Evolutionary conservation across 2,329 filamentous ascomycete genomes (phyloP).

Genomic region (Sarocladium kiliense): DNA sequence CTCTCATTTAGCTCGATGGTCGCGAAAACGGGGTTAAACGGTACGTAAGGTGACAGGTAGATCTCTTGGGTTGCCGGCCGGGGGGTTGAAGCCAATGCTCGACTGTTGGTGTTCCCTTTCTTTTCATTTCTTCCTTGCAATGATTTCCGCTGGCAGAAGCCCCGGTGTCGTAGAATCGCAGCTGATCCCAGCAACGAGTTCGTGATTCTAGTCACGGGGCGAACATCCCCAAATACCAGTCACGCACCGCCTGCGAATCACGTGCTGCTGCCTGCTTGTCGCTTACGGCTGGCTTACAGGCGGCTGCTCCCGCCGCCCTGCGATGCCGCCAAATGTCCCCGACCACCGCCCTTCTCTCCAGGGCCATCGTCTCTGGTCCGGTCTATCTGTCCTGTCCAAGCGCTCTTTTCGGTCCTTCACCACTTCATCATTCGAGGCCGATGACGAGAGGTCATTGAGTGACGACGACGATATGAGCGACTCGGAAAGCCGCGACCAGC

Average conservation of each 20-base stretch:
- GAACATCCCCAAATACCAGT: background rate
- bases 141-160: background rate
- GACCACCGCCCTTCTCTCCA: slow-evolving; percentile 34
- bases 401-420: slow-evolving; percentile 50
- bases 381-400: slow-evolving; percentile 48
- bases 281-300: background rate
- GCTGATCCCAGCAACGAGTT: background rate
- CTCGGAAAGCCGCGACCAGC: slow-evolving; percentile 20
- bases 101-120: background rate
- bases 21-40: background rate
- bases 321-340: slow-evolving; percentile 7
- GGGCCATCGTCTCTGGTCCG: slow-evolving; percentile 39
- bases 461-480: slow-evolving; percentile 26
- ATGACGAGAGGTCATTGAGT: slow-evolving; percentile 57
- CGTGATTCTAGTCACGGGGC: slow-evolving; percentile 1
- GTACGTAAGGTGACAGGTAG: background rate
- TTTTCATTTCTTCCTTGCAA: background rate
- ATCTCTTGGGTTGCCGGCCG: background rate
- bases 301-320: slow-evolving; percentile 7
- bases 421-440: slow-evolving; percentile 61
- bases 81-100: background rate
- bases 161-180: background rate
- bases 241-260: background rate
- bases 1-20: background rate
- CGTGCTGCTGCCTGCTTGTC: background rate